Percentiles rank a stretch among this genome's conserved stretches.
Evolutionary conservation across 345 rosid species (phyloP).

Genomic region (Populus nigra): DNA sequence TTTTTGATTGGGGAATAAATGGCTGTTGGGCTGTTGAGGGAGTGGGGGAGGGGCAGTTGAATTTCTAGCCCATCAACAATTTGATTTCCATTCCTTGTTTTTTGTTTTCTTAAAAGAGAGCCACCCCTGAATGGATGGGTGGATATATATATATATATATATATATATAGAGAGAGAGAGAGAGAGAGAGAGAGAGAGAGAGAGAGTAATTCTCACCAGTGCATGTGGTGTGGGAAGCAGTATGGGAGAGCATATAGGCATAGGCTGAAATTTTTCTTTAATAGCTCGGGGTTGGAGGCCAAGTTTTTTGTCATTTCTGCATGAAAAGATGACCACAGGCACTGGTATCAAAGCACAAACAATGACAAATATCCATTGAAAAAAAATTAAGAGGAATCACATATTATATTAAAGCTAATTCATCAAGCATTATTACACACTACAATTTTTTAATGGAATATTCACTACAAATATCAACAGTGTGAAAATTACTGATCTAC

Average conservation of each 20-base stretch:
- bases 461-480: neutral
- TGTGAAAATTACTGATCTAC: too few species aligned
- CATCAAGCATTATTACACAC: neutral
- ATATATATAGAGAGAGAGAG: neutral
- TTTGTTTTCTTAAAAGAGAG: neutral
- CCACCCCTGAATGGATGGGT: neutral
- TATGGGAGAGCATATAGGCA: slow-evolving; percentile 87
- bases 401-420: slow-evolving; percentile 11
- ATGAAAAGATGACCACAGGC: slow-evolving; percentile 20
- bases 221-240: slow-evolving; percentile 91
- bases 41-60: too few species aligned
- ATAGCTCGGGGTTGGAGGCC: slow-evolving; percentile 47
- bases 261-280: slow-evolving; percentile 89
- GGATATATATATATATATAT: too few species aligned
- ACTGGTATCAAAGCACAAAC: slow-evolving; percentile 11
- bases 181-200: neutral
- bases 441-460: neutral
- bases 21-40: too few species aligned
- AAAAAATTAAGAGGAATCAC: neutral
- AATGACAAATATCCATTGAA: neutral
- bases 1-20: neutral
- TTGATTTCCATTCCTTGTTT: neutral
- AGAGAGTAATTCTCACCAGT: slow-evolving; percentile 44
- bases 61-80: too few species aligned
- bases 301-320: slow-evolving; percentile 68